phyloP scores from a whole-genome alignment of 2,329 filamentous ascomycete genomes.

The Fusarium domesticum region DNA sequence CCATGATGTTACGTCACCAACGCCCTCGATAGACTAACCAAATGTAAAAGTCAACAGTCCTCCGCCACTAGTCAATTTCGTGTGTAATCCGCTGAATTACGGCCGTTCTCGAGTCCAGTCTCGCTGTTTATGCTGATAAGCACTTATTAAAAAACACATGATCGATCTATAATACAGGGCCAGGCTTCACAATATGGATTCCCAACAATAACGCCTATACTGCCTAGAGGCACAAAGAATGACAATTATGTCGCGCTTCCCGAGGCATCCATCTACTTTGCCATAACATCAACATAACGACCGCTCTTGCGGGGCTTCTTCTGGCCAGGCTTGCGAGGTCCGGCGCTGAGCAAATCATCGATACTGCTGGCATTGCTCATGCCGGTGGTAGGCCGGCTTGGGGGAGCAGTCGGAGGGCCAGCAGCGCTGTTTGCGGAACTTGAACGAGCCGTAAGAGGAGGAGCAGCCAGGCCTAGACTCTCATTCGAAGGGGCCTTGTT shows the following conservation, averaged over 20 bases:
- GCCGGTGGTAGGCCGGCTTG: slow-evolving; percentile 70
- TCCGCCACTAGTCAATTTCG: slow-evolving; percentile 8
- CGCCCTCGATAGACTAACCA: slow-evolving; percentile 16
- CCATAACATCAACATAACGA: slow-evolving; percentile 96
- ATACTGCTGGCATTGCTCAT: slow-evolving; percentile 93
- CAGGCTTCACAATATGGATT: slow-evolving; percentile 17
- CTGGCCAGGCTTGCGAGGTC: slow-evolving; percentile 60
- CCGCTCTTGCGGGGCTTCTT: slow-evolving; percentile 79
- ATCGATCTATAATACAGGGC: slow-evolving; percentile 26
- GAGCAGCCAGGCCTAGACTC: slow-evolving; percentile 35
- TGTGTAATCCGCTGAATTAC: slow-evolving; percentile 17
- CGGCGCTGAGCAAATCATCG: slow-evolving; percentile 81
- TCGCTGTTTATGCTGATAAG: slow-evolving; percentile 6
- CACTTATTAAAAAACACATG: slow-evolving; percentile 18
- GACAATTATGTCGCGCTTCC: slow-evolving; percentile 6
- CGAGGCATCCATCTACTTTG: slow-evolving; percentile 46
- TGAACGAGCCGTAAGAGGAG: slow-evolving; percentile 45
- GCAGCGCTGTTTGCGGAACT: slow-evolving; percentile 46
- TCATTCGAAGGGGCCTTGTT: slow-evolving; percentile 37
- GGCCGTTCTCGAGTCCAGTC: slow-evolving; percentile 9
- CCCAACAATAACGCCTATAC: slow-evolving; percentile 17
- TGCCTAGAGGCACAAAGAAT: slow-evolving; percentile 10
- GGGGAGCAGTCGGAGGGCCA: slow-evolving; percentile 49
- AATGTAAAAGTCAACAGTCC: slow-evolving; percentile 18
- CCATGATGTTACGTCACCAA: slow-evolving; percentile 9